Evolutionary conservation across 2,329 filamentous ascomycete species (phyloP).

Genomic region (Orbilia javanica): DNA sequence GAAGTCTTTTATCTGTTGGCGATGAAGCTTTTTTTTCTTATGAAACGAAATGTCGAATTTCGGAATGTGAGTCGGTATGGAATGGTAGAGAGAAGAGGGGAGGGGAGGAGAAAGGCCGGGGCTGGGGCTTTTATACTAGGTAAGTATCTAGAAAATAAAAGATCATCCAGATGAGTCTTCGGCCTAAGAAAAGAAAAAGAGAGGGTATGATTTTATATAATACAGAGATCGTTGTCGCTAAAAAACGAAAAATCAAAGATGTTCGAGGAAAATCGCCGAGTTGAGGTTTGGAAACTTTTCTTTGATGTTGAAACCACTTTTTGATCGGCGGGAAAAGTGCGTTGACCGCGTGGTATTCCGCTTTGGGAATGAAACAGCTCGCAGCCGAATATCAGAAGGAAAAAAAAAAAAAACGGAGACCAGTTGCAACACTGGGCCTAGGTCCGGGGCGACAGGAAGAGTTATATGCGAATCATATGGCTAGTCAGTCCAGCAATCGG

Average conservation of each 20-base stretch:
- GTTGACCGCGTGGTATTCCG: constrained; percentile 17
- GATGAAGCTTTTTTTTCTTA: background rate
- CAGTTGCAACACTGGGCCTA: too few relatives aligned
- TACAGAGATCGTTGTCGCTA: too few relatives aligned
- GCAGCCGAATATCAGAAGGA: background rate
- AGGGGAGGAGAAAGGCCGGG: background rate
- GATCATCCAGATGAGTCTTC: background rate
- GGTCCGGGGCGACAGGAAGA: background rate
- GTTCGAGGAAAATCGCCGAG: constrained; percentile 1
- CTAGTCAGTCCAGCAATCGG: constrained; percentile 6
- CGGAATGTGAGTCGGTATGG: constrained; percentile 1
- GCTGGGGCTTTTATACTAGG: background rate
- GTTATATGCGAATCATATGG: background rate
- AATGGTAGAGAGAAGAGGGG: background rate
- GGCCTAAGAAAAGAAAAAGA: background rate
- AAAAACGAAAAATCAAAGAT: background rate
- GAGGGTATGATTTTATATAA: too few relatives aligned
- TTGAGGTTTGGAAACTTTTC: constrained; percentile 1
- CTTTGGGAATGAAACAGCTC: background rate
- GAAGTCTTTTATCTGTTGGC: background rate
- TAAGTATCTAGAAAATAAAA: background rate
- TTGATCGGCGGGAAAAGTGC: background rate
- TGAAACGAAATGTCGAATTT: background rate
- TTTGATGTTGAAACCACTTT: background rate
- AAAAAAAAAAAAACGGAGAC: background rate